Percentiles rank a stretch among this genome's conserved stretches.
Conservation (phyloP, 306 rosid genomes). For the Benincasa hispida region DNA sequence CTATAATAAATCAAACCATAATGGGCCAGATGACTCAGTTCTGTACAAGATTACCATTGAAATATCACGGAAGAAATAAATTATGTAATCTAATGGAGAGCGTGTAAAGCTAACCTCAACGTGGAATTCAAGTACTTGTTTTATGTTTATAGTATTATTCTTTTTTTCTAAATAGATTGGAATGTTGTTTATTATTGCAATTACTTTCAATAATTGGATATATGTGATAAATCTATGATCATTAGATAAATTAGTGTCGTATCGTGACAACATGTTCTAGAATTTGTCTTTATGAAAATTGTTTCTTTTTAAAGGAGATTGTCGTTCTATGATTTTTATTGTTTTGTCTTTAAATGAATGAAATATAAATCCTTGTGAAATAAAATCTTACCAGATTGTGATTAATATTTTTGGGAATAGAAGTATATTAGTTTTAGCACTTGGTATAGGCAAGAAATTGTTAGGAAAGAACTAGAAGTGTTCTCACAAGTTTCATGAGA, state of each 20-base stretch:
- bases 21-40: not conserved
- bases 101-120: not conserved
- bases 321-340: not conserved
- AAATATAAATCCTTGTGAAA: no score
- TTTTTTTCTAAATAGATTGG: not conserved
- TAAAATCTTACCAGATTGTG: not conserved
- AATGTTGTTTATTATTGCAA: not conserved
- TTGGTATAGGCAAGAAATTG: not conserved
- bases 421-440: not conserved
- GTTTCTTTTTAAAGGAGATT: no score
- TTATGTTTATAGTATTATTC: not conserved
- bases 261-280: not conserved
- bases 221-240: not conserved
- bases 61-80: conserved; percentile 2
- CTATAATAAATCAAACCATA: not conserved
- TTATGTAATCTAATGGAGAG: not conserved
- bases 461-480: not conserved
- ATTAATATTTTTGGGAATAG: not conserved
- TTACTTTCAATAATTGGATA: not conserved
- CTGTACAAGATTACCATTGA: not conserved
- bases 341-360: not conserved
- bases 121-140: not conserved
- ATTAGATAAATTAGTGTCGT: not conserved
- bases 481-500: not conserved
- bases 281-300: not conserved